These are phyloP conservation scores for Neopestalotiopsis rosae DNA, from an alignment of 2,329 filamentous ascomycete genomes.

Conservation along the genomic window DNA sequence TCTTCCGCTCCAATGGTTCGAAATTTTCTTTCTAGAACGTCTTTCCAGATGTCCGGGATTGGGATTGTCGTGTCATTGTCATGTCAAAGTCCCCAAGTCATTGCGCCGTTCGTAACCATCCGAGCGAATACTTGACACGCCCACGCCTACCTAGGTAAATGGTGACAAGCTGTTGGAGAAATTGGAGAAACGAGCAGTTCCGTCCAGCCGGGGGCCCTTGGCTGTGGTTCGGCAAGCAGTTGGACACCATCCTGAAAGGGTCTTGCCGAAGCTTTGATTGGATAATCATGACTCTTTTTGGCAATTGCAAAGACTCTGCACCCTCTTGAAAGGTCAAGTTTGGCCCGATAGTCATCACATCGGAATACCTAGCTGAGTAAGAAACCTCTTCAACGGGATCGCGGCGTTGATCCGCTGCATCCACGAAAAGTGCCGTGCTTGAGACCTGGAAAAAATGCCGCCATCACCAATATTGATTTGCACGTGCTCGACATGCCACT, in stretches of 20 bases:
- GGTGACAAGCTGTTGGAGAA: not conserved
- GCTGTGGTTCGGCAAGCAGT: not conserved
- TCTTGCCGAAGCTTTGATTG: conserved; percentile 2
- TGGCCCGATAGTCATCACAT: not conserved
- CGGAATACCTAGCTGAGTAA: not conserved
- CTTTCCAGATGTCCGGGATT: conserved; percentile 11
- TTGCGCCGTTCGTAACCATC: not conserved
- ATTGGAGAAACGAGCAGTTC: not conserved
- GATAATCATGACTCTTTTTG: conserved; percentile 9
- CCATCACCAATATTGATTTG: not conserved
- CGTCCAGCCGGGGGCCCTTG: not conserved
- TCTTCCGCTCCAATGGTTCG: not conserved
- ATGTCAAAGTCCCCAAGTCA: not conserved
- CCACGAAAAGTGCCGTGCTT: not conserved
- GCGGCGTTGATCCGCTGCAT: not conserved
- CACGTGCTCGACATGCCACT: no score
- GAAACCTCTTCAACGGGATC: not conserved
- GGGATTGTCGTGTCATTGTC: conserved; percentile 2
- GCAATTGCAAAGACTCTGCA: not conserved
- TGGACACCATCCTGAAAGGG: conserved; percentile 3
- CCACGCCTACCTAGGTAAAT: not conserved
- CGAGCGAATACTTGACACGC: not conserved
- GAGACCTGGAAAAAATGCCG: not conserved
- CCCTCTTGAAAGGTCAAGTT: not conserved
- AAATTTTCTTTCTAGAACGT: conserved; percentile 14